phyloP scores from a whole-genome alignment of 768 basidiomycete species.

The Dictyophora rubrovolvata region DNA sequence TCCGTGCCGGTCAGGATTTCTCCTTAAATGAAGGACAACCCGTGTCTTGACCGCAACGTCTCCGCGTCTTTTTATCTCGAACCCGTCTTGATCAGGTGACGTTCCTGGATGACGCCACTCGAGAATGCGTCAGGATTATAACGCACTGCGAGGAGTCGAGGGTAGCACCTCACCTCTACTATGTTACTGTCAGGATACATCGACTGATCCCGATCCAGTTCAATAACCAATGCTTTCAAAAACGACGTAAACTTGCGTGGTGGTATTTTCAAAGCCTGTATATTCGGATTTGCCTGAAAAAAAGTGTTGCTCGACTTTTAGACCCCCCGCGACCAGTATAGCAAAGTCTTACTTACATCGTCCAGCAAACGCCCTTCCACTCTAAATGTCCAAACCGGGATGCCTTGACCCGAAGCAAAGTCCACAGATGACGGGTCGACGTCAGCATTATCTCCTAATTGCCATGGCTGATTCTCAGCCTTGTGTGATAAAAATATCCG shows the following conservation, averaged over 20 bases:
- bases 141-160: constrained; percentile 15
- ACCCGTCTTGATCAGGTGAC: constrained; percentile 63
- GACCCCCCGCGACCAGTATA: too few relatives aligned
- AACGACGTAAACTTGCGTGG: constrained; percentile 78
- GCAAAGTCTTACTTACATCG: background rate
- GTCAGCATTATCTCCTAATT: constrained; percentile 33
- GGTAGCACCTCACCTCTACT: constrained; percentile 55
- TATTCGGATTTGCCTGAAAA: background rate
- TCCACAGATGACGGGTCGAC: constrained; percentile 32
- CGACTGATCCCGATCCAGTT: constrained; percentile 75
- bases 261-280: constrained; percentile 22
- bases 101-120: constrained; percentile 23
- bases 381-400: constrained; percentile 81
- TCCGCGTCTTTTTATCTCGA: constrained; percentile 73
- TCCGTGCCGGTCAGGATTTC: constrained; percentile 80
- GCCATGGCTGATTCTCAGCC: constrained; percentile 79
- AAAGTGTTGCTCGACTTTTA: too few relatives aligned
- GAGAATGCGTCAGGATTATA: constrained; percentile 20
- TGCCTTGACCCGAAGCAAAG: constrained; percentile 78
- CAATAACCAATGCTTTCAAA: constrained; percentile 74
- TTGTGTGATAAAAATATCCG: constrained; percentile 85
- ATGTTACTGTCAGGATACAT: constrained; percentile 80
- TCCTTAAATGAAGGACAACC: constrained; percentile 74
- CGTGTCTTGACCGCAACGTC: constrained; percentile 70
- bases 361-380: constrained; percentile 76